Evolutionary conservation across 2,329 filamentous ascomycete species (phyloP), one percentile per base, ranked within the genome.

Genomic region (Ceratocystis cacaofunesta): DNA sequence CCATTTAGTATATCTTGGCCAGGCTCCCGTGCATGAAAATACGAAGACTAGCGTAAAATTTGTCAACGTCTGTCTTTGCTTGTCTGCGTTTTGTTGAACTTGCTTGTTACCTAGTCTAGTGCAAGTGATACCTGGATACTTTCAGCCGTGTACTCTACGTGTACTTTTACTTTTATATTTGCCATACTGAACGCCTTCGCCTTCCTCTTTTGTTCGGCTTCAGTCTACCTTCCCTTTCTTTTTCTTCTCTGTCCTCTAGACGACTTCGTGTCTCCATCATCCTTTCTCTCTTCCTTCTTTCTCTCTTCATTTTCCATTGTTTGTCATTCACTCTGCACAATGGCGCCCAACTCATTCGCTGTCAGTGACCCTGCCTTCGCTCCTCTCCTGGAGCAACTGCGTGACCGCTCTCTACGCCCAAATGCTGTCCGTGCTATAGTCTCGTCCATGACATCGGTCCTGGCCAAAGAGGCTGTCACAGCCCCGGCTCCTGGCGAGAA

Each of bases 391-490:
- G 48, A 64, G 2, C 58, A 58, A n/a, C 67, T 69, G 12, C 69
- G 69, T 36, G 68, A 69, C 65, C 65, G 63, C 17, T 63, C 68
- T 36, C 60, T 69, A 17, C 55, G 61, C 12, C 66, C 68, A 6
- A n/a, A 61, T 22, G 48, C 65, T 36, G 71, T 73, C 6, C 70
- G 71, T 19, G 19, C 50, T 22, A 65, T 71, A 12, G 69, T 70
- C 30, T 60, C 69, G 22, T 61, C 69, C 55, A 61, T 73, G 61
- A 71, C 73, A 17, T 60, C 67, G 5, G 67, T 69, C 5, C 65
- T 74, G 8, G 68, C 70, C 57, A 69, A 70, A 44, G 48, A 67
- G 28, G 69, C 69, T 25, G 64, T 70, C 25, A 67, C 68, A 28
- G 48, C 63, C 19, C 66, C 68, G 12, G 43, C 57, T 1, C 62